These are phyloP conservation scores for Aquilaria agallochum DNA, from an alignment of 441 rosid genomes.

Conservation along the genomic window DNA sequence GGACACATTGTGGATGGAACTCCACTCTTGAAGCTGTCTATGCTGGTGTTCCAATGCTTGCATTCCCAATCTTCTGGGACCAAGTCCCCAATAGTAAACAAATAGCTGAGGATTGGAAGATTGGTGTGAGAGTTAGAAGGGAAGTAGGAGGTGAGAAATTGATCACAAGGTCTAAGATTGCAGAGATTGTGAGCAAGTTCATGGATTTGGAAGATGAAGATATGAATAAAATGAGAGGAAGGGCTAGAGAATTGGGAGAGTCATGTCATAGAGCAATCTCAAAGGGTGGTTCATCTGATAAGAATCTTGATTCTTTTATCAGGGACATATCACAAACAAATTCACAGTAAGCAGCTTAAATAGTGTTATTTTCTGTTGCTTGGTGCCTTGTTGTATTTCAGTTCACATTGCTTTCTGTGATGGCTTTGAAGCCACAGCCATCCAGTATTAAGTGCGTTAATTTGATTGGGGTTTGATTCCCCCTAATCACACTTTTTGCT, in stretches of 20 bases:
- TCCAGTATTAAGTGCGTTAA: no score
- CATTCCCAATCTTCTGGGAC: slow-evolving; percentile 23
- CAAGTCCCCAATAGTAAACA: slow-evolving; percentile 20
- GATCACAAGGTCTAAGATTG: slow-evolving; percentile 24
- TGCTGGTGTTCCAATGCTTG: slow-evolving; percentile 25
- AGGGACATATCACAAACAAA: slow-evolving; percentile 14
- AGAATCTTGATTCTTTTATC: slow-evolving; percentile 29
- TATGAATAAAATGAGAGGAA: slow-evolving; percentile 27
- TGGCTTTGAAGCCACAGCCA: no score
- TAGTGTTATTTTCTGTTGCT: no score
- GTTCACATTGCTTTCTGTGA: no score
- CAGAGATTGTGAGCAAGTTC: slow-evolving; percentile 22
- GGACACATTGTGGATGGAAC: slow-evolving; percentile 38
- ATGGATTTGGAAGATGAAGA: slow-evolving; percentile 33
- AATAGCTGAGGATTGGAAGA: slow-evolving; percentile 25
- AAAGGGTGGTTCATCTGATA: slow-evolving; percentile 31
- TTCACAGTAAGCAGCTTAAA: no score
- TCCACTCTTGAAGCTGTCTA: slow-evolving; percentile 29
- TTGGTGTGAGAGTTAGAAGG: slow-evolving; percentile 22
- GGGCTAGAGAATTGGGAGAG: slow-evolving; percentile 19
- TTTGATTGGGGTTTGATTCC: no score
- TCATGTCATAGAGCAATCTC: slow-evolving; percentile 17
- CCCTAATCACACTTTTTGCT: no score
- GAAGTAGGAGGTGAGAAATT: slow-evolving; percentile 12
- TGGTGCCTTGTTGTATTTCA: no score